These are phyloP conservation scores for Pachysandra terminalis DNA, from an alignment of 164 flowering plant genomes.

Conservation along the genomic window DNA sequence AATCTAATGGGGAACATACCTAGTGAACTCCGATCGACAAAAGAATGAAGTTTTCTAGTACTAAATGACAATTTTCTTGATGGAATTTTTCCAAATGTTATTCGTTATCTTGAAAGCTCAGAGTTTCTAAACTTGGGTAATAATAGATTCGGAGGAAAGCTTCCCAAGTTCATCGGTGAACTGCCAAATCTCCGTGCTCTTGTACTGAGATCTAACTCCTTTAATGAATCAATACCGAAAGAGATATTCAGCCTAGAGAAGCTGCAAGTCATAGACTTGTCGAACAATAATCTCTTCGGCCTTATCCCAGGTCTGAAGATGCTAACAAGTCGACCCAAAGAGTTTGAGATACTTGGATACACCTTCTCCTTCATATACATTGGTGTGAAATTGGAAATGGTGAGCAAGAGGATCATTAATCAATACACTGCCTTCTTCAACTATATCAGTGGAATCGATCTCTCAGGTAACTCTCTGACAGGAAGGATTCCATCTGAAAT, in stretches of 20 bases:
- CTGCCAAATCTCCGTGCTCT: conserved; percentile 18
- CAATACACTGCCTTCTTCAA: not conserved
- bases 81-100: conserved; percentile 14
- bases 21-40: conserved; percentile 7
- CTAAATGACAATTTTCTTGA: conserved; percentile 12
- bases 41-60: not conserved
- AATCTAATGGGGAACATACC: conserved; percentile 8
- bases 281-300: conserved; percentile 18
- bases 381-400: conserved; percentile 12
- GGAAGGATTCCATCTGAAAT: conserved; percentile 18
- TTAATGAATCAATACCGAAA: conserved; percentile 12
- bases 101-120: conserved; percentile 6
- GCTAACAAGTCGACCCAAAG: conserved; percentile 1
- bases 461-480: conserved; percentile 11
- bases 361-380: not conserved
- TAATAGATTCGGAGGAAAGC: conserved; percentile 15
- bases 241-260: conserved; percentile 8
- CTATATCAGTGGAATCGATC: conserved; percentile 17
- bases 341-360: conserved; percentile 8
- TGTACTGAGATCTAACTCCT: conserved; percentile 17
- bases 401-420: conserved; percentile 10
- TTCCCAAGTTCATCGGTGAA: conserved; percentile 22
- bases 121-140: conserved; percentile 12
- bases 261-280: conserved; percentile 14
- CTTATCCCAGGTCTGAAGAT: conserved; percentile 14